Percentiles rank a stretch among this genome's conserved stretches.
These are phyloP conservation scores for Phytophthora colocasiae DNA, from an alignment of 352 stramenopile genomes.

Conservation along the genomic window DNA sequence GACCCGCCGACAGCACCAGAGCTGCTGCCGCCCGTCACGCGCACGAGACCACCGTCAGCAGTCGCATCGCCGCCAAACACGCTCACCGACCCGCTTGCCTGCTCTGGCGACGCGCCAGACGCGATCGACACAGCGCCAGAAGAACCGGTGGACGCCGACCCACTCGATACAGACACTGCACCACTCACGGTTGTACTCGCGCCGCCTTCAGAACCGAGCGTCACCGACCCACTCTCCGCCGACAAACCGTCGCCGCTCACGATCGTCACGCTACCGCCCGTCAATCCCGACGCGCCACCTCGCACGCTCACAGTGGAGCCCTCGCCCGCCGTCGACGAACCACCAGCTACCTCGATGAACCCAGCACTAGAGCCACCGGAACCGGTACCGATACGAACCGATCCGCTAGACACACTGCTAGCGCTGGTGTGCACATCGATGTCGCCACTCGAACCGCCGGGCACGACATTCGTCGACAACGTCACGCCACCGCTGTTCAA, in stretches of 20 bases:
- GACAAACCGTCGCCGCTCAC: slow-evolving; percentile 22
- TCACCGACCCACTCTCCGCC: slow-evolving; percentile 21
- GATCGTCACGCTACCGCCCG: slow-evolving; percentile 24
- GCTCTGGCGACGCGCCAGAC: slow-evolving; percentile 17
- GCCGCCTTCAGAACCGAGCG: slow-evolving; percentile 14
- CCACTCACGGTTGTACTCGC: slow-evolving; percentile 11
- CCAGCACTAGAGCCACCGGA: slow-evolving; percentile 31
- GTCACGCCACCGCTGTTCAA: slow-evolving; percentile 25
- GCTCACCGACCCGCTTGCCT: slow-evolving; percentile 30
- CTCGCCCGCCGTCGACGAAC: slow-evolving; percentile 28
- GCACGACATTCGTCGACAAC: slow-evolving; percentile 24
- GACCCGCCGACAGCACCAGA: slow-evolving; percentile 6
- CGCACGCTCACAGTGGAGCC: slow-evolving; percentile 30
- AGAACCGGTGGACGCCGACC: slow-evolving; percentile 16
- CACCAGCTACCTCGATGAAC: slow-evolving; percentile 33
- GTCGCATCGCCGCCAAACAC: slow-evolving; percentile 21
- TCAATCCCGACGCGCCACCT: slow-evolving; percentile 29
- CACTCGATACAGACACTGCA: slow-evolving; percentile 21
- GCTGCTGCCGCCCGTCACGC: slow-evolving; percentile 12
- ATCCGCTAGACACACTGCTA: slow-evolving; percentile 30
- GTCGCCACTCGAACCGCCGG: slow-evolving; percentile 20
- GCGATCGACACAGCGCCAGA: slow-evolving; percentile 26
- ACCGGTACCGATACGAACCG: slow-evolving; percentile 26
- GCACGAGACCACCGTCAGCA: slow-evolving; percentile 9
- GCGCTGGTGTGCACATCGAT: slow-evolving; percentile 23